Evolutionary conservation across 2,329 filamentous ascomycete species (phyloP).

Genomic region (Aureobasidium subglaciale): DNA sequence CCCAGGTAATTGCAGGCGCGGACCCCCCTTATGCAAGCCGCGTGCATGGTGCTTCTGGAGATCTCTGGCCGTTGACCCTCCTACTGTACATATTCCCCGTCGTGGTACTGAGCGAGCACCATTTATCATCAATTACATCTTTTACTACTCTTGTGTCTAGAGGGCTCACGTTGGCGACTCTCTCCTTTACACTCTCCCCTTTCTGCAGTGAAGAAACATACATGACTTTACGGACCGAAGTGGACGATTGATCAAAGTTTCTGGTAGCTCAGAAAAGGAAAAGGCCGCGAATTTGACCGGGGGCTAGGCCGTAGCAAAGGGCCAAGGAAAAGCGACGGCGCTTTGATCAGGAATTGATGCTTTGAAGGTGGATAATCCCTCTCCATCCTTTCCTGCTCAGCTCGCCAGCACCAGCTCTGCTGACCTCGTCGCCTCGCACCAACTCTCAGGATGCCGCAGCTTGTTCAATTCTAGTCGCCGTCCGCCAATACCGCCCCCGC

Average conservation of each 20-base stretch:
- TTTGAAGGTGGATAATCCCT: conserved; percentile 1
- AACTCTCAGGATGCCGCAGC: conserved; percentile 8
- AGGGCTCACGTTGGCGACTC: neutral
- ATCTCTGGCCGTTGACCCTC: neutral
- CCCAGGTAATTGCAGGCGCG: neutral
- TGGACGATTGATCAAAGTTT: neutral
- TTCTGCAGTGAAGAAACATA: neutral
- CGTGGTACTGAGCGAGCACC: neutral
- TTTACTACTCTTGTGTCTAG: neutral
- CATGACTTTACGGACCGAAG: neutral
- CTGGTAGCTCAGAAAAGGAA: neutral
- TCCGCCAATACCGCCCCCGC: neutral
- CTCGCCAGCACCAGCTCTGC: neutral
- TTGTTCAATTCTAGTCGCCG: conserved; percentile 6
- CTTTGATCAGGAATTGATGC: conserved; percentile 9
- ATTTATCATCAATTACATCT: neutral
- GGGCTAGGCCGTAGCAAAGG: neutral
- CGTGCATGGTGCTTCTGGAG: neutral
- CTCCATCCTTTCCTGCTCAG: conserved; percentile 2
- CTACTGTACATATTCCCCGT: neutral
- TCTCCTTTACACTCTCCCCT: neutral
- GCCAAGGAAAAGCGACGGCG: neutral
- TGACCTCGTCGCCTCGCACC: neutral
- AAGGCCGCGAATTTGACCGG: neutral
- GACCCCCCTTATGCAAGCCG: conserved; percentile 9